Conservation (phyloP, 148 eudicot genomes). For the Cornus controversa region DNA sequence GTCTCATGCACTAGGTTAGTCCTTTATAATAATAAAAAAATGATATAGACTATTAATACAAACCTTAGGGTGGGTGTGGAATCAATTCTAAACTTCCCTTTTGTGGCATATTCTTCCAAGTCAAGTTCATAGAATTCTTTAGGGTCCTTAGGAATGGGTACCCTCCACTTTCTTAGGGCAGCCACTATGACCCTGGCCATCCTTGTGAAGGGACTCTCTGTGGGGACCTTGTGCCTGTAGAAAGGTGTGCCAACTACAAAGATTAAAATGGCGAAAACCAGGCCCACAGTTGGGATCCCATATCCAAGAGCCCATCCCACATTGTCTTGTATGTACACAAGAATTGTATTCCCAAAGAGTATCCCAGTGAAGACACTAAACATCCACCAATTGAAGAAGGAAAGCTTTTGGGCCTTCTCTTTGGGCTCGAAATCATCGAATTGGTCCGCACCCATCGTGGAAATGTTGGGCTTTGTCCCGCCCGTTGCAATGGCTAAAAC, state of each 20-base stretch:
- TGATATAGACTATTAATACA: not conserved
- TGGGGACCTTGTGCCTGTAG: not conserved
- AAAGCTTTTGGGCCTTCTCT: conserved; percentile 14
- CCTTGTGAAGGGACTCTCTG: conserved; percentile 4
- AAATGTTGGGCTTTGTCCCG: conserved; percentile 17
- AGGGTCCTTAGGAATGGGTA: not conserved
- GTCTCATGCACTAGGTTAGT: no score
- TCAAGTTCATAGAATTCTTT: conserved; percentile 5
- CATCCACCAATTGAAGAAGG: conserved; percentile 26
- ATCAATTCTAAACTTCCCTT: conserved; percentile 6
- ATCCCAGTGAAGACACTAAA: conserved; percentile 8
- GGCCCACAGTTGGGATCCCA: conserved; percentile 11
- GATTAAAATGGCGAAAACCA: not conserved
- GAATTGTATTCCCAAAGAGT: not conserved
- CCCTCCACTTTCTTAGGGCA: conserved; percentile 20
- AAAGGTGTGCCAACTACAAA: conserved; percentile 5
- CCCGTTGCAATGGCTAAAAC: conserved; percentile 10
- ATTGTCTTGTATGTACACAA: conserved; percentile 9
- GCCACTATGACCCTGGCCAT: conserved; percentile 12
- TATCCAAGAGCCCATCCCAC: conserved; percentile 12
- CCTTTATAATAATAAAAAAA: no score
- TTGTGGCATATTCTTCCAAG: not conserved
- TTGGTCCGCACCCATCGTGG: conserved; percentile 20
- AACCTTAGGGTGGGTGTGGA: conserved; percentile 1
- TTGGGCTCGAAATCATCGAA: conserved; percentile 12